phyloP scores from a whole-genome alignment of 176 grass and related monocot species.

The Phoenix dactylifera region DNA sequence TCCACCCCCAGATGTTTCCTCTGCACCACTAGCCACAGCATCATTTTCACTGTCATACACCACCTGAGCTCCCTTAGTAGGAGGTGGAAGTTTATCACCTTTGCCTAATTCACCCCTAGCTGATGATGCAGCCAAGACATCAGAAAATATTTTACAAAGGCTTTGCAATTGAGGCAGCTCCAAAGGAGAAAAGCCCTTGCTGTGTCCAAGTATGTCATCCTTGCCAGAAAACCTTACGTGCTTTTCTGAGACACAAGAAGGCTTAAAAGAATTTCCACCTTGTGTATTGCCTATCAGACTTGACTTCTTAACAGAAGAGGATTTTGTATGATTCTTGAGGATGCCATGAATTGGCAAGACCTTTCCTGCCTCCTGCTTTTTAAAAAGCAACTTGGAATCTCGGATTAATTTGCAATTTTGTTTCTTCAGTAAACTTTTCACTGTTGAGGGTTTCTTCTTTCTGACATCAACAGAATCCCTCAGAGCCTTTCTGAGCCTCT shows the following conservation, averaged over 20 bases:
- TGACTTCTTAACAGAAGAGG: constrained; percentile 21
- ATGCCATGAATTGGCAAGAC: constrained; percentile 40
- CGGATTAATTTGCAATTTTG: constrained; percentile 31
- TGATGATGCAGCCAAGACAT: constrained; percentile 21
- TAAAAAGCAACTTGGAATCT: constrained; percentile 17
- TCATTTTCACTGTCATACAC: constrained; percentile 27
- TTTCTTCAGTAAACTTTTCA: constrained; percentile 39
- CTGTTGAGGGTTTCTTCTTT: constrained; percentile 13
- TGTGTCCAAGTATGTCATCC: constrained; percentile 30
- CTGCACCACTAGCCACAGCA: constrained; percentile 26
- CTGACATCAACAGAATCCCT: constrained; percentile 17
- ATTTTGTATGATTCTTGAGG: constrained; percentile 45
- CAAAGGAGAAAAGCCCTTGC: not conserved
- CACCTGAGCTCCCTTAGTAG: constrained; percentile 19
- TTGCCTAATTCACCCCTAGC: not conserved
- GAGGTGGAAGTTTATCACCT: constrained; percentile 32
- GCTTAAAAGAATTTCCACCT: constrained; percentile 20
- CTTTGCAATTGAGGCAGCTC: constrained; percentile 57
- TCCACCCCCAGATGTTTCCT: constrained; percentile 11
- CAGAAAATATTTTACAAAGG: constrained; percentile 33
- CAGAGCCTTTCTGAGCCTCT: constrained; percentile 30
- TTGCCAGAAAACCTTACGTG: constrained; percentile 54
- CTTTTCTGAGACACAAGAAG: constrained; percentile 30
- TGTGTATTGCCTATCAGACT: constrained; percentile 6
- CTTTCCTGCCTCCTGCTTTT: constrained; percentile 22